Conservation (phyloP, 164 flowering plant genomes). For the Malania oleifera region DNA sequence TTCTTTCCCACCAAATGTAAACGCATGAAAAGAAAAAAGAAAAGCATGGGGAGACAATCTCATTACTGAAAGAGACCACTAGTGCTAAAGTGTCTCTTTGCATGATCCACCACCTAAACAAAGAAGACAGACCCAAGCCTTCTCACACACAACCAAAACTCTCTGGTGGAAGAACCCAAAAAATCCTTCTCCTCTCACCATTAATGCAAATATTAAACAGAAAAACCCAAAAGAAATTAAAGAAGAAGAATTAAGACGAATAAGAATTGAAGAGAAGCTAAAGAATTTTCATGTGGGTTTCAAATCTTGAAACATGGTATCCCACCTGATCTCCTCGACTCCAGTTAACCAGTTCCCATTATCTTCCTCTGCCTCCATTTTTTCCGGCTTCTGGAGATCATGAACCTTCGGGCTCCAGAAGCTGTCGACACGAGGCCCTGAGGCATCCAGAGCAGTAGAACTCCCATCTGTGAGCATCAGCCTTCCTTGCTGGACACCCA, state of each 20-base stretch:
- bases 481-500: constrained; percentile 33
- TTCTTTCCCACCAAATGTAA: constrained; percentile 1
- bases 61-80: constrained; percentile 19
- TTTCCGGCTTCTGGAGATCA: constrained; percentile 20
- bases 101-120: constrained; percentile 29
- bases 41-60: constrained; percentile 20
- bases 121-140: constrained; percentile 1
- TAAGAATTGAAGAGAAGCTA: background rate
- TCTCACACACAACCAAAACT: constrained; percentile 13
- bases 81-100: constrained; percentile 13
- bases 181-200: constrained; percentile 40
- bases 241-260: constrained; percentile 5
- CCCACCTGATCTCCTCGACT: constrained; percentile 60
- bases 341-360: constrained; percentile 34
- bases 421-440: constrained; percentile 15
- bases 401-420: constrained; percentile 40
- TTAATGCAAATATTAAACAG: constrained; percentile 12
- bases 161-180: constrained; percentile 34
- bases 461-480: constrained; percentile 51
- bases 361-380: constrained; percentile 13
- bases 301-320: constrained; percentile 56
- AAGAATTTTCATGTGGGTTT: constrained; percentile 46
- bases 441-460: constrained; percentile 11
- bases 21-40: constrained; percentile 8
- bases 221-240: background rate